These are phyloP conservation scores for Sugiyamaella castrensis DNA, from an alignment of 1,139 yeast species.

Conservation along the genomic window DNA sequence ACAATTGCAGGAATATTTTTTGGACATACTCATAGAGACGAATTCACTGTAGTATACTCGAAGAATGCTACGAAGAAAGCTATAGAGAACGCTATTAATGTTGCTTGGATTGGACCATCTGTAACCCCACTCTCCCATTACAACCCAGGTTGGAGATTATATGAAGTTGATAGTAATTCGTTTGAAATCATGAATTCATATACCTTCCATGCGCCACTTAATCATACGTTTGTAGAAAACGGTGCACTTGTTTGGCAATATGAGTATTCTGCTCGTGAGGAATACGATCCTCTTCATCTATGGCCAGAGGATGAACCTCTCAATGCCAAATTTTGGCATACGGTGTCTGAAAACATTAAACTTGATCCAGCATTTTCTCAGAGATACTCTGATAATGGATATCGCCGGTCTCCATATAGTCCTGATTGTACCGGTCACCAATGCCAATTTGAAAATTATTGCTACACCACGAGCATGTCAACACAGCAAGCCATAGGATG, in stretches of 20 bases:
- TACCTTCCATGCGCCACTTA: conserved; percentile 47
- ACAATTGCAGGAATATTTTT: conserved; percentile 67
- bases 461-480: conserved; percentile 33
- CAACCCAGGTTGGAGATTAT: conserved; percentile 73
- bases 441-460: conserved; percentile 32
- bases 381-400: conserved; percentile 46
- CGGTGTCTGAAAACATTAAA: conserved; percentile 30
- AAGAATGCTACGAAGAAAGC: conserved; percentile 28
- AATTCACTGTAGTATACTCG: conserved; percentile 54
- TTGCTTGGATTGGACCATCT: conserved; percentile 67
- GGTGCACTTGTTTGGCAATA: conserved; percentile 29
- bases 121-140: conserved; percentile 58
- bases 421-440: conserved; percentile 28
- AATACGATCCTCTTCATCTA: conserved; percentile 21
- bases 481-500: conserved; percentile 28
- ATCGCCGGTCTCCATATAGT: conserved; percentile 50
- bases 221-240: conserved; percentile 41
- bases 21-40: conserved; percentile 73
- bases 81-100: conserved; percentile 49
- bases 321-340: conserved; percentile 34
- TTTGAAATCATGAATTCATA: conserved; percentile 59
- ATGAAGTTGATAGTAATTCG: conserved; percentile 61
- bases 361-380: conserved; percentile 46
- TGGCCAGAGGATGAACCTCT: conserved; percentile 36
- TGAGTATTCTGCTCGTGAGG: conserved; percentile 34